A percentile compares a stretch with the other conserved stretches of the same genome.
phyloP scores from a whole-genome alignment of 1,284 basidiomycete genomes.

The Sporisorium graminicola region DNA sequence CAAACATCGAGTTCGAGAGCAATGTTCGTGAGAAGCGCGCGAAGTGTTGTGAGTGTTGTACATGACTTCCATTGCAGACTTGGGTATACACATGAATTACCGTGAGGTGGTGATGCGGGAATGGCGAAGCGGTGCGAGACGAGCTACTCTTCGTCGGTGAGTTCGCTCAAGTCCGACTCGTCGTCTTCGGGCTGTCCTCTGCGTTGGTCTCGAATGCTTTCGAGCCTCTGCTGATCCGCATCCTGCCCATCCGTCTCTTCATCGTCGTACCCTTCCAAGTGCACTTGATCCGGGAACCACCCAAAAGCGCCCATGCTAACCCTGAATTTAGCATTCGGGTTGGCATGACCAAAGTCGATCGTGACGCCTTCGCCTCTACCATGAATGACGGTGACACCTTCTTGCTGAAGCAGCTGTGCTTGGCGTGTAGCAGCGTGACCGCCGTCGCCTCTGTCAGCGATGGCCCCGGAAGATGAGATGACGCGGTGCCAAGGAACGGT shows the following conservation, averaged over 20 bases:
- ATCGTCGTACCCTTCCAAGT: conserved; percentile 40
- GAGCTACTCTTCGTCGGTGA: conserved; percentile 11
- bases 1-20: not conserved
- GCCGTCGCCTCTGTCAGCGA: conserved; percentile 67
- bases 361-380: conserved; percentile 41
- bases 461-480: conserved; percentile 58
- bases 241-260: not conserved
- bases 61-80: not conserved
- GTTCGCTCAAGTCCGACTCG: conserved; percentile 34
- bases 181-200: not conserved
- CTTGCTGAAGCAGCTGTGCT: conserved; percentile 50
- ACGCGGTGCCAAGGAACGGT: conserved; percentile 66
- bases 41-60: not conserved
- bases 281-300: conserved; percentile 52
- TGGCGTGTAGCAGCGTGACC: conserved; percentile 60
- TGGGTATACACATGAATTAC: not conserved
- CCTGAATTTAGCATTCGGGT: conserved; percentile 44
- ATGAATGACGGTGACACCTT: conserved; percentile 58
- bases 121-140: not conserved
- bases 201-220: not conserved
- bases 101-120: not conserved
- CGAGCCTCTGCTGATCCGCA: not conserved
- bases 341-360: conserved; percentile 42
- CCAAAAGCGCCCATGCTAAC: conserved; percentile 43
- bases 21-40: not conserved